Conservation (phyloP, 176 grass and related monocot genomes). For the Eleusine indica region DNA sequence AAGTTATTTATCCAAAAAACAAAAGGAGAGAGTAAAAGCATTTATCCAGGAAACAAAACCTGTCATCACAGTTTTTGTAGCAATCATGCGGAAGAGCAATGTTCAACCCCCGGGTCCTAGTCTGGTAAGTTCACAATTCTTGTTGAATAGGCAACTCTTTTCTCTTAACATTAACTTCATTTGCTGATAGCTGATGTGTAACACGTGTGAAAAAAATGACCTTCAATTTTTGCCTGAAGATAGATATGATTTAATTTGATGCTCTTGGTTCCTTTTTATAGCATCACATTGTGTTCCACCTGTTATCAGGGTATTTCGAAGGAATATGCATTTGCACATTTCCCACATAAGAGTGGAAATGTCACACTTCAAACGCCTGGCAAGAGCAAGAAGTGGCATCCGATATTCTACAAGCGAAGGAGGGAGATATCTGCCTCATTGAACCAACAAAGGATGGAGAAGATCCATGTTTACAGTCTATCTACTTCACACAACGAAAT, state of each 20-base stretch:
- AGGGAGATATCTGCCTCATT: too few species aligned
- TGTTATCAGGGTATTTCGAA: constrained; percentile 34
- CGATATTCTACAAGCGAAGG: constrained; percentile 15
- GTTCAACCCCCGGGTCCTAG: neutral
- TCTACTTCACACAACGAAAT: too few species aligned
- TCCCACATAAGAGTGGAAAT: constrained; percentile 1
- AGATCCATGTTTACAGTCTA: too few species aligned
- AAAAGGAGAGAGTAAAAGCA: constrained; percentile 2
- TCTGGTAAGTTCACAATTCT: constrained; percentile 25
- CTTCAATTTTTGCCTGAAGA: neutral
- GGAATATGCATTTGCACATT: constrained; percentile 33
- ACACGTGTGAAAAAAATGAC: neutral
- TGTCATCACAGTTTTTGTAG: constrained; percentile 26
- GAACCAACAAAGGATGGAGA: too few species aligned
- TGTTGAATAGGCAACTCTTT: neutral
- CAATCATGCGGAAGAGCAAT: constrained; percentile 39
- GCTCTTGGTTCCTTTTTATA: neutral
- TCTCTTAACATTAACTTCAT: neutral
- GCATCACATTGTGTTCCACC: neutral
- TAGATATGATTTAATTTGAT: neutral
- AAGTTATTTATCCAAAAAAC: constrained; percentile 22
- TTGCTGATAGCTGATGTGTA: neutral
- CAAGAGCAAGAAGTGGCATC: constrained; percentile 49
- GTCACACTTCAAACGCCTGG: constrained; percentile 26
- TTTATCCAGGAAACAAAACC: constrained; percentile 24